A percentile compares a stretch with the other conserved stretches of the same genome.
These are phyloP conservation scores for Penicillium daleae DNA, from an alignment of 495 filamentous ascomycete species.

Conservation along the genomic window DNA sequence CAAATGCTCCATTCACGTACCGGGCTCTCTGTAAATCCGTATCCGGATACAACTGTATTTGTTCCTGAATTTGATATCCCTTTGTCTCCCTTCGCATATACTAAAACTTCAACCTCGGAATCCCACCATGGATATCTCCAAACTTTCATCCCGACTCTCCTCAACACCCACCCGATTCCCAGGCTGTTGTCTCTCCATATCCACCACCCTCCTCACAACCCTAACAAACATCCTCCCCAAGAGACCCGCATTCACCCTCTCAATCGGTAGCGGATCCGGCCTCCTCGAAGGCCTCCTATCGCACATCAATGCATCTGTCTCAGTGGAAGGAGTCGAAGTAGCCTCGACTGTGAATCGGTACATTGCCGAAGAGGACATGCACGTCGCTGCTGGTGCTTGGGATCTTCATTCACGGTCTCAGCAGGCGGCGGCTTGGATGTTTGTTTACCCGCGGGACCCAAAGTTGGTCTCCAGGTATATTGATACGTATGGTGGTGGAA, in stretches of 20 bases:
- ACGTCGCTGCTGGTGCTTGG: constrained; percentile 49
- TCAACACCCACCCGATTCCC: constrained; percentile 34
- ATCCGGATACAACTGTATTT: neutral
- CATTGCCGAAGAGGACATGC: constrained; percentile 44
- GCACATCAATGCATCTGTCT: constrained; percentile 24
- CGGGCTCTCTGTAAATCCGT: constrained; percentile 11
- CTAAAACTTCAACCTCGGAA: neutral
- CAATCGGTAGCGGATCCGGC: constrained; percentile 58
- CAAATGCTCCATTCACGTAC: neutral
- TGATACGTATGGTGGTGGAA: constrained; percentile 26
- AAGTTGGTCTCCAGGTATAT: constrained; percentile 51
- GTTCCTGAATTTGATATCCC: neutral
- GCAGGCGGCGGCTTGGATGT: constrained; percentile 53
- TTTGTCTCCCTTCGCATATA: neutral
- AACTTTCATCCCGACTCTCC: constrained; percentile 27
- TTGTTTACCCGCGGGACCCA: constrained; percentile 59
- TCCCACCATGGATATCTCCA: constrained; percentile 35
- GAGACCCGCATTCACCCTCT: constrained; percentile 46
- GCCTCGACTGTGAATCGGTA: constrained; percentile 48
- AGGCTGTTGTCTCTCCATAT: constrained; percentile 55
- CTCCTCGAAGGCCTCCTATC: constrained; percentile 55
- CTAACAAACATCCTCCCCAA: constrained; percentile 45
- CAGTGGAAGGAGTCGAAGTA: constrained; percentile 53
- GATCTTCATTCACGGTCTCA: constrained; percentile 38
- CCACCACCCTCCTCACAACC: constrained; percentile 40